phyloP scores from a whole-genome alignment of 2,329 filamentous ascomycete genomes.

The Aspergillus terreus region DNA sequence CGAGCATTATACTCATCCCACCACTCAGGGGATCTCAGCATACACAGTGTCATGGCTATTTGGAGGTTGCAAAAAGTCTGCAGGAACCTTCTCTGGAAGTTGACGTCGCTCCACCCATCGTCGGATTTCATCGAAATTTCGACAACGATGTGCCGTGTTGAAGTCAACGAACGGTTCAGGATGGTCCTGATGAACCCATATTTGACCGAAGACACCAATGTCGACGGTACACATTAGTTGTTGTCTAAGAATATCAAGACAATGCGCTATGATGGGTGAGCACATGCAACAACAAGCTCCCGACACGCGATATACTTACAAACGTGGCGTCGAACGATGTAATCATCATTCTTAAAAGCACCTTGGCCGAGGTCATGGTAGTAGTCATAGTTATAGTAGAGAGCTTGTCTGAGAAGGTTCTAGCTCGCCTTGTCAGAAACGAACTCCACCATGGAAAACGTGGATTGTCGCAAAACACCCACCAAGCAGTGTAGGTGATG shows the following conservation, averaged over 20 bases:
- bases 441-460: too few relatives aligned
- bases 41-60: slow-evolving; percentile 17
- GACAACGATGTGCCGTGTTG: slow-evolving; percentile 58
- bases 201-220: slow-evolving; percentile 57
- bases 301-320: slow-evolving; percentile 42
- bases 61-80: slow-evolving; percentile 43
- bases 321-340: slow-evolving; percentile 54
- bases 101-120: slow-evolving; percentile 55
- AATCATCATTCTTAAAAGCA: slow-evolving; percentile 55
- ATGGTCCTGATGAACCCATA: slow-evolving; percentile 51
- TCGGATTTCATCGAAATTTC: slow-evolving; percentile 53
- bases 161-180: slow-evolving; percentile 58
- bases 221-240: slow-evolving; percentile 62
- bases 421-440: slow-evolving; percentile 12
- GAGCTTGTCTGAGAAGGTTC: slow-evolving; percentile 57
- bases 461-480: slow-evolving; percentile 4
- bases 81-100: slow-evolving; percentile 40
- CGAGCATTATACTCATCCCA: background rate
- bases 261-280: slow-evolving; percentile 45
- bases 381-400: slow-evolving; percentile 59
- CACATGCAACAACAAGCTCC: background rate
- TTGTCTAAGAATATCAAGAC: slow-evolving; percentile 59
- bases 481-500: slow-evolving; percentile 52
- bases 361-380: slow-evolving; percentile 50
- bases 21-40: slow-evolving; percentile 18